Conservation (phyloP, 495 filamentous ascomycete species). For the Glarea lozoyensis region DNA sequence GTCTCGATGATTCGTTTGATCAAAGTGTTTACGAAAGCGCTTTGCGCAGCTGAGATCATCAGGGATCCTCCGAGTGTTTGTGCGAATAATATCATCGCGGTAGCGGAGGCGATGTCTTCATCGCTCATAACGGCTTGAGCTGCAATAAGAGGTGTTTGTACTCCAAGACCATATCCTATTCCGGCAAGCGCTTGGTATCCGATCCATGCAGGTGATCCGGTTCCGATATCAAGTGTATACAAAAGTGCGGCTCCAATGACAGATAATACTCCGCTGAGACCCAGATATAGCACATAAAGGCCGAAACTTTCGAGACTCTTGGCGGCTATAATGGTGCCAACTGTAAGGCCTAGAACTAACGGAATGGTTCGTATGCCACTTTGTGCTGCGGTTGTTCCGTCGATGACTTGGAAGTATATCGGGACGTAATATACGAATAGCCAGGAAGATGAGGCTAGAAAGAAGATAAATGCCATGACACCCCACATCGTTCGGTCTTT, state of each 20-base stretch:
- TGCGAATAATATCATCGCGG: background rate
- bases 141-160: slow-evolving; percentile 16
- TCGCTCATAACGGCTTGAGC: slow-evolving; percentile 12
- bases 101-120: background rate
- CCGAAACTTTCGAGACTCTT: slow-evolving; percentile 47
- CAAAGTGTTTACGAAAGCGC: background rate
- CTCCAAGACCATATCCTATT: slow-evolving; percentile 5
- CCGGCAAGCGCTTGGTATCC: slow-evolving; percentile 17
- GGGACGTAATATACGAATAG: slow-evolving; percentile 41
- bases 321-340: slow-evolving; percentile 8
- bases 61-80: background rate
- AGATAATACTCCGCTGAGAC: slow-evolving; percentile 9
- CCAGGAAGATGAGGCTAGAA: slow-evolving; percentile 5
- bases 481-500: slow-evolving; percentile 52
- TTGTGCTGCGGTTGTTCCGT: slow-evolving; percentile 32
- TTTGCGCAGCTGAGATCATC: background rate
- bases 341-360: slow-evolving; percentile 30
- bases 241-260: slow-evolving; percentile 26
- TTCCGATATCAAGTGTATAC: slow-evolving; percentile 17
- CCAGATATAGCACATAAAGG: slow-evolving; percentile 40
- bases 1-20: background rate
- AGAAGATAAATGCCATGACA: slow-evolving; percentile 39
- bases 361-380: slow-evolving; percentile 45
- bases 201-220: slow-evolving; percentile 8
- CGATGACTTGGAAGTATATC: slow-evolving; percentile 59